These are phyloP conservation scores for Pyrenophora seminiperda DNA, from an alignment of 2,329 filamentous ascomycete species.

Conservation along the genomic window DNA sequence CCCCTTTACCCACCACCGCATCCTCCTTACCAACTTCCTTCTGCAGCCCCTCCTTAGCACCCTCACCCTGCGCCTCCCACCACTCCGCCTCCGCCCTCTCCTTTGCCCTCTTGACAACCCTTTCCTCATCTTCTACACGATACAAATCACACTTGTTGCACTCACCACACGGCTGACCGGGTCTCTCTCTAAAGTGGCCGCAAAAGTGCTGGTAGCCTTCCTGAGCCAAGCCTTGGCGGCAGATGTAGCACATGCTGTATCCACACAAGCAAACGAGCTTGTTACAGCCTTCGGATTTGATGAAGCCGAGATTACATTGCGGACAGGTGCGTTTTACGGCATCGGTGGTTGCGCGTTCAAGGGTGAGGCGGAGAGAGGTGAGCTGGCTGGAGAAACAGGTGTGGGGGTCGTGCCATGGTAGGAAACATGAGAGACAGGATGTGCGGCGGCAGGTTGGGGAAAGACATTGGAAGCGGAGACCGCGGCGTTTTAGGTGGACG, in stretches of 20 bases:
- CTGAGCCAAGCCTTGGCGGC: constrained; percentile 64
- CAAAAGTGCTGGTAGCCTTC: constrained; percentile 95
- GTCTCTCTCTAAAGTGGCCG: constrained; percentile 86
- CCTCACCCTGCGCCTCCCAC: constrained; percentile 49
- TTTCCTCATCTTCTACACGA: constrained; percentile 55
- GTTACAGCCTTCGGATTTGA: constrained; percentile 94
- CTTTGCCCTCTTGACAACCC: constrained; percentile 48
- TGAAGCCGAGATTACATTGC: constrained; percentile 85
- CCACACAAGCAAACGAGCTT: constrained; percentile 95
- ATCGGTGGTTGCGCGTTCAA: constrained; percentile 91
- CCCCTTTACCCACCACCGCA: constrained; percentile 5
- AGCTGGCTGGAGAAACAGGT: constrained; percentile 79
- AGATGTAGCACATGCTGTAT: constrained; percentile 98
- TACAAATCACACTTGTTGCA: constrained; percentile 67
- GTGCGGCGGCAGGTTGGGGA: constrained; percentile 68
- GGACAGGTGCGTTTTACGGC: constrained; percentile 96
- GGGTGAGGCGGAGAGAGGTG: constrained; percentile 80
- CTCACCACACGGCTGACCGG: constrained; percentile 74
- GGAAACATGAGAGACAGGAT: constrained; percentile 82
- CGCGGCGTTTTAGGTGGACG: constrained; percentile 71
- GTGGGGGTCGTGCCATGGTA: constrained; percentile 86
- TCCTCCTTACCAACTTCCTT: constrained; percentile 26
- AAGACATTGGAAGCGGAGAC: constrained; percentile 77
- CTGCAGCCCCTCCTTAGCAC: constrained; percentile 28
- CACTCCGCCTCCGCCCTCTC: constrained; percentile 53